Conservation (phyloP, 441 rosid species). For the Euphorbia neoarborescens region DNA sequence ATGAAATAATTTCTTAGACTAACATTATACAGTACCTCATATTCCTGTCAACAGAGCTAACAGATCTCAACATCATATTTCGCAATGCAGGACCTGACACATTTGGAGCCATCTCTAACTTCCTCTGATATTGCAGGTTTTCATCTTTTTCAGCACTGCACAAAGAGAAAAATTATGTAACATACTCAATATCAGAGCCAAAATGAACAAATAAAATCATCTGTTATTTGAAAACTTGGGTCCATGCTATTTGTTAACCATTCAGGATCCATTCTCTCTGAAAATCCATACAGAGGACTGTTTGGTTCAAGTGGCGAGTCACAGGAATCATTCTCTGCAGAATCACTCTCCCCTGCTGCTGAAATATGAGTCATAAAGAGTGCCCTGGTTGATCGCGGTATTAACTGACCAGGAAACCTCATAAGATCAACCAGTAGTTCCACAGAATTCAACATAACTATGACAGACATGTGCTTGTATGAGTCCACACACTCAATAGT, state of each 20-base stretch:
- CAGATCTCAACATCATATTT: slow-evolving; percentile 60
- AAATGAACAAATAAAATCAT: slow-evolving; percentile 4
- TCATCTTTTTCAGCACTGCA: slow-evolving; percentile 84
- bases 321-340: slow-evolving; percentile 98
- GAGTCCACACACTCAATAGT: slow-evolving; percentile 65
- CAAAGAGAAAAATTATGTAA: slow-evolving; percentile 16
- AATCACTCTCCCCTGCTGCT: slow-evolving; percentile 98
- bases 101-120: slow-evolving; percentile 60
- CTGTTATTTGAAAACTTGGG: background rate
- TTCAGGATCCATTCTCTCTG: slow-evolving; percentile 79
- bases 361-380: slow-evolving; percentile 89
- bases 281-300: slow-evolving; percentile 84
- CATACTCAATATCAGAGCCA: slow-evolving; percentile 4
- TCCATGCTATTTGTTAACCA: slow-evolving; percentile 42
- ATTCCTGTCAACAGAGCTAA: slow-evolving; percentile 51
- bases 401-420: slow-evolving; percentile 93
- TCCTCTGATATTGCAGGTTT: slow-evolving; percentile 54
- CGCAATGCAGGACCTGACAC: slow-evolving; percentile 56
- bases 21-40: slow-evolving; percentile 42
- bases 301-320: slow-evolving; percentile 99
- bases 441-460: slow-evolving; percentile 76
- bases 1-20: background rate
- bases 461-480: slow-evolving; percentile 84
- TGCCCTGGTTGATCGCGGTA: slow-evolving; percentile 79
- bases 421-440: slow-evolving; percentile 93